Evolutionary conservation across 208 protist species (phyloP).

Genomic region (Trichomonas tenax): DNA sequence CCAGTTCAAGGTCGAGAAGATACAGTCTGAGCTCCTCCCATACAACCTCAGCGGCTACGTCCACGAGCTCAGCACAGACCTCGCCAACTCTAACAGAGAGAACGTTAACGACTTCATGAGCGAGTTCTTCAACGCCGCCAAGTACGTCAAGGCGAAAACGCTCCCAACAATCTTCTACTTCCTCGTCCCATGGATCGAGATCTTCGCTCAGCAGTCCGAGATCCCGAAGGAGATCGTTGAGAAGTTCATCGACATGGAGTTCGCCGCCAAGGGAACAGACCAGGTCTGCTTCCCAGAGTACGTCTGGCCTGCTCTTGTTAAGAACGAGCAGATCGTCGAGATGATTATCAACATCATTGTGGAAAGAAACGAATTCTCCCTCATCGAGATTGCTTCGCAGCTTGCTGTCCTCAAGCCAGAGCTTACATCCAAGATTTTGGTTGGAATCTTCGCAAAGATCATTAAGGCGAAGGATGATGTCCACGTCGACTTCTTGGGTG

Average conservation of each 20-base stretch:
- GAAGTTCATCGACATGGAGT: neutral
- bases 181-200: neutral
- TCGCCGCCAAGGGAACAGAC: neutral
- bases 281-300: neutral
- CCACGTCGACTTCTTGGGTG: neutral
- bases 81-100: neutral
- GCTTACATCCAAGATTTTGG: neutral
- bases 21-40: neutral
- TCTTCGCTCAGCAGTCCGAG: neutral
- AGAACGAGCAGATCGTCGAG: neutral
- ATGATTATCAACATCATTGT: neutral
- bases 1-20: neutral
- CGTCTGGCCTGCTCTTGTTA: neutral
- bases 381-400: neutral
- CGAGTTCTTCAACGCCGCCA: neutral
- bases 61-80: neutral
- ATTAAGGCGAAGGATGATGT: neutral
- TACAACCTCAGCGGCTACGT: neutral
- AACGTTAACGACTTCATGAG: neutral
- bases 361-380: neutral
- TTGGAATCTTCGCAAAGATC: neutral
- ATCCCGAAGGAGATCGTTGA: neutral
- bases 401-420: neutral
- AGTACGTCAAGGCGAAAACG: neutral
- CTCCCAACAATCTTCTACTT: neutral